These are phyloP conservation scores for Rubia occidens DNA, from an alignment of 305 asterid genomes.

Conservation along the genomic window DNA sequence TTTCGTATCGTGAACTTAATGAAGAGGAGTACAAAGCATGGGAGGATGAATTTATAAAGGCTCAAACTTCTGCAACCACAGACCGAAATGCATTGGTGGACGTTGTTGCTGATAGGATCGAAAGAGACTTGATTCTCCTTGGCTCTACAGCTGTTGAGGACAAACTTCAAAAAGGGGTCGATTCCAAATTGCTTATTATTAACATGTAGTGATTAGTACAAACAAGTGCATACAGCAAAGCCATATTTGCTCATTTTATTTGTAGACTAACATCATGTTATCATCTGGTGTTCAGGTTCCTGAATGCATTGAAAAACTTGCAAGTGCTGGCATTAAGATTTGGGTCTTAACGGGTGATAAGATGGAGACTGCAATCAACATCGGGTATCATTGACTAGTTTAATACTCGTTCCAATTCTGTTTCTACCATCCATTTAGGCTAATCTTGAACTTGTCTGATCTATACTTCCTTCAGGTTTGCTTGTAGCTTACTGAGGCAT, in stretches of 20 bases:
- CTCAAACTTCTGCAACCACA: slow-evolving; percentile 52
- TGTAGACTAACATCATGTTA: slow-evolving; percentile 1
- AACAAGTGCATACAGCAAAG: slow-evolving; percentile 1
- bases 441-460: neutral
- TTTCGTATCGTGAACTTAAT: slow-evolving; percentile 72
- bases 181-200: slow-evolving; percentile 16
- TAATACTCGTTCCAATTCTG: neutral
- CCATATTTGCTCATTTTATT: neutral
- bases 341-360: slow-evolving; percentile 96
- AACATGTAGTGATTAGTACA: slow-evolving; percentile 1
- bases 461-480: slow-evolving; percentile 44
- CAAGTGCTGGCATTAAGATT: slow-evolving; percentile 75
- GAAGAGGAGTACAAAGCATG: slow-evolving; percentile 60
- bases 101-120: slow-evolving; percentile 78
- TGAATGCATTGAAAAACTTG: slow-evolving; percentile 59
- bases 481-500: slow-evolving; percentile 84
- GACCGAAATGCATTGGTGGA: slow-evolving; percentile 82
- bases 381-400: slow-evolving; percentile 38
- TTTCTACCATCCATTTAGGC: neutral
- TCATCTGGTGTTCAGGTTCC: slow-evolving; percentile 22
- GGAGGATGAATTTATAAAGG: slow-evolving; percentile 66
- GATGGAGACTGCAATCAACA: slow-evolving; percentile 90
- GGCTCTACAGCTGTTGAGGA: slow-evolving; percentile 99
- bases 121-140: slow-evolving; percentile 62
- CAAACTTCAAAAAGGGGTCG: slow-evolving; percentile 94